Percentiles rank a stretch among this genome's conserved stretches.
Conservation (phyloP, 2,329 filamentous ascomycete species). For the Reticulascus tulasneorum region DNA sequence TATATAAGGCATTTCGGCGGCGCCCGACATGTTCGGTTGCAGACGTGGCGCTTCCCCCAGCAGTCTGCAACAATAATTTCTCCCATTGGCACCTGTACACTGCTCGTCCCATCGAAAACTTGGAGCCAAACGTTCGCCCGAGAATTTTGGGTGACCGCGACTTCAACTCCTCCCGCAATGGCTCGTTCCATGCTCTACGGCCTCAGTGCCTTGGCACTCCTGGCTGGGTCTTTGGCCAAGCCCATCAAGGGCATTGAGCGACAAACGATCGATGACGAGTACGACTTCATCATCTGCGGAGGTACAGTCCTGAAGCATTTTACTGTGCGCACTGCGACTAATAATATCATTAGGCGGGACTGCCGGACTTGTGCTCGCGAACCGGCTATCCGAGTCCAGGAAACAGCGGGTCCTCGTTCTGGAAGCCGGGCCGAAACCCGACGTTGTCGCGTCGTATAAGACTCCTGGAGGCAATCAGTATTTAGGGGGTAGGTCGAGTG, state of each 20-base stretch:
- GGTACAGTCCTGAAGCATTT: slow-evolving; percentile 6
- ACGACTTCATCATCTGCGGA: slow-evolving; percentile 18
- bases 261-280: slow-evolving; percentile 12
- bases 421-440: slow-evolving; percentile 19
- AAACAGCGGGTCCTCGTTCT: slow-evolving; percentile 20
- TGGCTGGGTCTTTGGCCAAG: slow-evolving; percentile 2
- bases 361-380: slow-evolving; percentile 21
- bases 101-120: no score
- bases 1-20: no score
- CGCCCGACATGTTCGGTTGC: no score
- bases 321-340: background rate
- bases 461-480: slow-evolving; percentile 21
- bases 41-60: no score
- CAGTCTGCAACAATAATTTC: no score
- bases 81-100: no score
- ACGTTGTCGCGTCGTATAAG: slow-evolving; percentile 18
- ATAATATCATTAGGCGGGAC: slow-evolving; percentile 14
- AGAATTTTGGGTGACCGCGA: no score
- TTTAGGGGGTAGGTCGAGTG: slow-evolving; percentile 15
- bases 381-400: slow-evolving; percentile 19
- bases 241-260: slow-evolving; percentile 14
- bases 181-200: no score
- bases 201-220: slow-evolving; percentile 5
- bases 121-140: no score
- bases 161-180: no score